Percentiles rank a stretch among this genome's conserved stretches.
Evolutionary conservation across 192 early-diverging fungal species (phyloP).

Genomic region (Coemansia sp.): DNA sequence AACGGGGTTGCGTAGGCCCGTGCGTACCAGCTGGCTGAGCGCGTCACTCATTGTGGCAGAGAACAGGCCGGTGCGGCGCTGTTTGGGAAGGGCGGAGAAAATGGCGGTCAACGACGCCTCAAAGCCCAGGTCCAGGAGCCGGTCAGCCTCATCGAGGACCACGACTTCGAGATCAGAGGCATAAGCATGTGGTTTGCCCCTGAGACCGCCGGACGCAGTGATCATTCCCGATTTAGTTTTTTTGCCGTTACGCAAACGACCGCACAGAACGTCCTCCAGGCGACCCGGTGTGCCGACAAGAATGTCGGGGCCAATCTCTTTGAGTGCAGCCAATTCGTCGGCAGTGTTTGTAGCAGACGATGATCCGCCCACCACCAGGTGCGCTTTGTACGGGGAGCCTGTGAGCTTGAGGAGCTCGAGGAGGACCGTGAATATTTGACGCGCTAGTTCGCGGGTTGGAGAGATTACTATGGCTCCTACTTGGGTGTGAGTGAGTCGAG

Average conservation of each 20-base stretch:
- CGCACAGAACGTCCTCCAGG: constrained; percentile 72
- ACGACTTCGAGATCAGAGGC: constrained; percentile 81
- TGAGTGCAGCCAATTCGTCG: constrained; percentile 47
- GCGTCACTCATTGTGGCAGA: constrained; percentile 97
- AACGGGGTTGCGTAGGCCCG: constrained; percentile 90
- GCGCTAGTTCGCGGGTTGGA: constrained; percentile 86
- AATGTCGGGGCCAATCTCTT: constrained; percentile 69
- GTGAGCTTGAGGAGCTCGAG: constrained; percentile 53
- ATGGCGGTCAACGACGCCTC: constrained; percentile 75
- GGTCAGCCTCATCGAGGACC: constrained; percentile 92
- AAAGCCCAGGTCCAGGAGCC: constrained; percentile 94
- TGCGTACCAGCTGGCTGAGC: constrained; percentile 72
- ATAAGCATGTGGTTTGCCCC: constrained; percentile 51
- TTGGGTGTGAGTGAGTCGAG: constrained; percentile 63
- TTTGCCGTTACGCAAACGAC: constrained; percentile 30
- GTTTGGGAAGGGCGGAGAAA: constrained; percentile 79
- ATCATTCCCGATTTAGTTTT: constrained; percentile 42
- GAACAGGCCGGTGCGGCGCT: constrained; percentile 92
- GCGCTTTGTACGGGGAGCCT: constrained; percentile 19
- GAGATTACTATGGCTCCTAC: constrained; percentile 86
- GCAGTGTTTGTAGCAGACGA: constrained; percentile 42
- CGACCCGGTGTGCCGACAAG: constrained; percentile 90
- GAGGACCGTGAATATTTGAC: constrained; percentile 78
- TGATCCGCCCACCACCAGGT: constrained; percentile 48
- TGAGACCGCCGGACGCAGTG: constrained; percentile 39